phyloP scores from a whole-genome alignment of 164 flowering plant genomes.

The Chimonanthus praecox region DNA sequence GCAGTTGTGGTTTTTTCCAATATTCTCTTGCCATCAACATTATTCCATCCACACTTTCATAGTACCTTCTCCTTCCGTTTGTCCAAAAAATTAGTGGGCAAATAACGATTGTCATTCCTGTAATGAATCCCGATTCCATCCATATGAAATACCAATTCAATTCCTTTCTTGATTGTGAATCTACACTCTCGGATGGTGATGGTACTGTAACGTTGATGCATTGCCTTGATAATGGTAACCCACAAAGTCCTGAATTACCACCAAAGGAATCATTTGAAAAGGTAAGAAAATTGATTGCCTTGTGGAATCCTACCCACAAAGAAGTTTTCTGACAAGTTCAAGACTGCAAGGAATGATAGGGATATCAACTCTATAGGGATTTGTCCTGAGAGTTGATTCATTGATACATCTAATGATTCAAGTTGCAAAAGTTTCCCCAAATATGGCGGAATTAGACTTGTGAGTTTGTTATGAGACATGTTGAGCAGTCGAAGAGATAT shows the following conservation, averaged over 20 bases:
- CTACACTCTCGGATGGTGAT: background rate
- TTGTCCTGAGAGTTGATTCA: slow-evolving; percentile 25
- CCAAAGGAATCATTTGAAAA: slow-evolving; percentile 19
- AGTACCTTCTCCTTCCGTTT: background rate
- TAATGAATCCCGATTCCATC: background rate
- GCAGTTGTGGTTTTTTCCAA: too few relatives aligned
- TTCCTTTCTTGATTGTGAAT: background rate
- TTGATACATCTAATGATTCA: too few relatives aligned
- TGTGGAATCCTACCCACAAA: slow-evolving; percentile 28
- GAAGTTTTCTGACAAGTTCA: slow-evolving; percentile 31
- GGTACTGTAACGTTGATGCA: background rate
- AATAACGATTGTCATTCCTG: background rate
- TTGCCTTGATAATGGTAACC: background rate
- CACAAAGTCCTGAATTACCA: slow-evolving; percentile 12
- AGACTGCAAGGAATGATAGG: slow-evolving; percentile 21
- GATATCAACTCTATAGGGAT: slow-evolving; percentile 23
- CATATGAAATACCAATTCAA: background rate
- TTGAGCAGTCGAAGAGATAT: background rate
- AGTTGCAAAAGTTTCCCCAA: too few relatives aligned
- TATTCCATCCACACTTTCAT: too few relatives aligned
- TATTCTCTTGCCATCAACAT: too few relatives aligned
- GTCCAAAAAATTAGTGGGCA: background rate
- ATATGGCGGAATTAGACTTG: too few relatives aligned
- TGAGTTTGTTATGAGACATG: too few relatives aligned
- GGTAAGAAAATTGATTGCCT: slow-evolving; percentile 22